These are phyloP conservation scores for Globisporangium cystogenes DNA, from an alignment of 352 stramenopile species.

Conservation along the genomic window DNA sequence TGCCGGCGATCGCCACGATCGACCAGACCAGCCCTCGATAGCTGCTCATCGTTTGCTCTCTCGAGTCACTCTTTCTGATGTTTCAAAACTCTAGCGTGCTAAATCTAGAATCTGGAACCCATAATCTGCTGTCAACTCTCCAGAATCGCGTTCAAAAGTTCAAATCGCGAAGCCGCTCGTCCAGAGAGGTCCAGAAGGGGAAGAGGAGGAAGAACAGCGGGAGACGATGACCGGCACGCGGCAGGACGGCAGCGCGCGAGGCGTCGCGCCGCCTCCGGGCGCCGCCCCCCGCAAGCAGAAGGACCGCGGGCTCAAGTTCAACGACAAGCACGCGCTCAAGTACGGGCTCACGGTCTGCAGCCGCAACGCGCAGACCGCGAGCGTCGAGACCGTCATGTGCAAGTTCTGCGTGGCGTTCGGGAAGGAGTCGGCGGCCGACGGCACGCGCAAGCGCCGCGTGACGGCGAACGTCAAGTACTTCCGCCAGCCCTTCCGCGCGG, in stretches of 20 bases:
- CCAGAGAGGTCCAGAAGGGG: too few species aligned
- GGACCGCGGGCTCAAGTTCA: constrained; percentile 59
- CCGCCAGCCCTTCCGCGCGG: constrained; percentile 51
- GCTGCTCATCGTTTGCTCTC: constrained; percentile 20
- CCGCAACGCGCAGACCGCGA: constrained; percentile 37
- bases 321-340: constrained; percentile 64
- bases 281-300: constrained; percentile 35
- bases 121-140: too few species aligned
- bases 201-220: too few species aligned
- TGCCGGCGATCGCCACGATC: constrained; percentile 58
- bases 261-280: background rate
- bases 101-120: background rate
- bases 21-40: constrained; percentile 60
- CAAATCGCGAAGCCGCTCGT: too few species aligned
- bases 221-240: constrained; percentile 20
- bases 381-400: constrained; percentile 67
- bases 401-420: constrained; percentile 73
- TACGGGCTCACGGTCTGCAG: constrained; percentile 63
- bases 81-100: background rate
- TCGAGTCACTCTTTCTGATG: too few species aligned
- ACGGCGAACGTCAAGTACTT: constrained; percentile 78
- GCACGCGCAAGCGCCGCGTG: constrained; percentile 51
- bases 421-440: constrained; percentile 43
- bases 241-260: constrained; percentile 1
- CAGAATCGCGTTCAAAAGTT: background rate